Base-by-base conservation (phyloP, 2,329 filamentous ascomycete species). In the Colletotrichum truncatum region DNA sequence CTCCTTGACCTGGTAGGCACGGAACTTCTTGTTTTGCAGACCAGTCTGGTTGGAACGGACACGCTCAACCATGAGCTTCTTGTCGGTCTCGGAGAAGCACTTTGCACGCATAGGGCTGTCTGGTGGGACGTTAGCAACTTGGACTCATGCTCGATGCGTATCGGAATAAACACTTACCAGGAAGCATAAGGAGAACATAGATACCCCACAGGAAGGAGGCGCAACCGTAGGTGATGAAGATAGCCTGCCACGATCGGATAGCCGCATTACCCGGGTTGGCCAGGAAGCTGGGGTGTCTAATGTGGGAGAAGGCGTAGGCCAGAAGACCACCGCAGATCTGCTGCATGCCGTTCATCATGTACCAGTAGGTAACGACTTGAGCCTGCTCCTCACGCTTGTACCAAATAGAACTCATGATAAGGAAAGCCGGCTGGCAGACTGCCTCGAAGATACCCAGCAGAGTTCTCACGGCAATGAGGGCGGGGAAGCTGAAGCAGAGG, bases 101-200 rank as follows among this genome's bases (percentile, higher is more conserved):
- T 70, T 73, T 25, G 75, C 72, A 11, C 70, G 49, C 43, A 74
- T 68, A 6, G 75, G 75, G 25, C 68, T 71, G 39, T 75, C 73
- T 0, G 72, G 74, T 30, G 73, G 71, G 14, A 70, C 6, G 34
- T 53, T 74, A 21, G 77, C 75, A 10, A 77, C 73, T n/a, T n/a
- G n/a, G 86, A 26, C 77, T 78, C 4, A 84, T 83, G 54, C 81
- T 83, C 46, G 11, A 81, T 77, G 0, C 85, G 84, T 45, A 78
- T 81, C 68, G 16, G 16, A 9, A 23, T 25, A 18, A 14, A 16
- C 4, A 36, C 48, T 38, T 39, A 53, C 87, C 83, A 0, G 84
- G 83, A n/a, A 88, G 75, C 63, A 73, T 77, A 66, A 74, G 74
- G 12, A 74, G 74, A 52, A 81, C 74, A 18, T 78, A 72, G 25